Evolutionary conservation across 768 basidiomycete genomes (phyloP).

Genomic region (Dentipellis sp.): DNA sequence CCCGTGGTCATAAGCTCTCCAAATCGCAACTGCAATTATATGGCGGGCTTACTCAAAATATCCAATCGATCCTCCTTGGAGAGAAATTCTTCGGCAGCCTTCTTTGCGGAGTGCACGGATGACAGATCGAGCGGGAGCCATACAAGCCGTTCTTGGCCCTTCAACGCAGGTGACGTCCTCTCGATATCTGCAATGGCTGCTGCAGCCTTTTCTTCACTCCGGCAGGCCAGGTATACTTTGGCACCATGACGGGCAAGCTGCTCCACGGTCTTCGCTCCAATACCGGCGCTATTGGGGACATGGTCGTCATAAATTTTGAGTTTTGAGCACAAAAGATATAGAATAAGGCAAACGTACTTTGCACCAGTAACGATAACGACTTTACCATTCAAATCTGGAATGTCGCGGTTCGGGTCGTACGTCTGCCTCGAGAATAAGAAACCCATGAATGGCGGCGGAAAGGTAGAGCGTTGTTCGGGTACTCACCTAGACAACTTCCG

Average conservation of each 20-base stretch:
- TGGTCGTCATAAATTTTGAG: no score
- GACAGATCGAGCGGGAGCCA: constrained; percentile 45
- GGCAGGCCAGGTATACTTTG: constrained; percentile 20
- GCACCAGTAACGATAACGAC: constrained; percentile 50
- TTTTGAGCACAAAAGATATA: neutral
- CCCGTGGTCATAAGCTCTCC: neutral
- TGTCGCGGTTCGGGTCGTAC: constrained; percentile 27
- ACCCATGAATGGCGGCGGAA: neutral
- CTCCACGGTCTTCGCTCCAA: constrained; percentile 42
- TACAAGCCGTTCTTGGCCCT: constrained; percentile 22
- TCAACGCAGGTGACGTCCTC: neutral
- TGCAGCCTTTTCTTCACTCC: constrained; percentile 6
- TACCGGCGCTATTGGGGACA: constrained; percentile 26
- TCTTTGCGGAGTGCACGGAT: constrained; percentile 38
- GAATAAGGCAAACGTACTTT: constrained; percentile 30
- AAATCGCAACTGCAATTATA: neutral
- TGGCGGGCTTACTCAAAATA: constrained; percentile 34
- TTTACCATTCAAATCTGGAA: constrained; percentile 39
- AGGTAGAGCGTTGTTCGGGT: neutral
- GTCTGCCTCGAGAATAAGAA: neutral
- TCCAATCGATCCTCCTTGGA: constrained; percentile 43
- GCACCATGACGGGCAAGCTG: constrained; percentile 32
- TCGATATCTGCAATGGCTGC: constrained; percentile 15
- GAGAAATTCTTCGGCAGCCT: constrained; percentile 40
- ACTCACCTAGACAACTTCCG: no score